These are phyloP conservation scores for Cladosporium oxysporum DNA, from an alignment of 2,329 filamentous ascomycete species.

Conservation along the genomic window DNA sequence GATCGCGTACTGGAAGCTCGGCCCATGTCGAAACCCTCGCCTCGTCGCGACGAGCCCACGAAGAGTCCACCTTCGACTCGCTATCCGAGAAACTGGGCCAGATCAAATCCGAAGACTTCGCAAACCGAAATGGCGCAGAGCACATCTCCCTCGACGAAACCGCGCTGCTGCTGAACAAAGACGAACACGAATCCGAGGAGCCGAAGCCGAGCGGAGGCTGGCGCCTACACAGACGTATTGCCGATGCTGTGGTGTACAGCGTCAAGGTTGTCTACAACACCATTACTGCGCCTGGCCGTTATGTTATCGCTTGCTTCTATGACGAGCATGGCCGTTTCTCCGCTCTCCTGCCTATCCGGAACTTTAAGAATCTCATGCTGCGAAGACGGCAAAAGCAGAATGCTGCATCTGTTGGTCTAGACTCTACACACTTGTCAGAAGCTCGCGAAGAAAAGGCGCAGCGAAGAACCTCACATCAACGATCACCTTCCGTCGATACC, in stretches of 20 bases:
- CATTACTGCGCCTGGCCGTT: constrained; percentile 76
- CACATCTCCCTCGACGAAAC: constrained; percentile 58
- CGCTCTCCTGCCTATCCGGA: constrained; percentile 71
- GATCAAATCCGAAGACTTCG: constrained; percentile 22
- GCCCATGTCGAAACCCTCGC: constrained; percentile 24
- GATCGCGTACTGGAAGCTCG: constrained; percentile 47
- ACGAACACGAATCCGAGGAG: constrained; percentile 29
- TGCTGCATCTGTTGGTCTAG: constrained; percentile 32
- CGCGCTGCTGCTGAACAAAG: constrained; percentile 61
- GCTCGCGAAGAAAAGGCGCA: constrained; percentile 35
- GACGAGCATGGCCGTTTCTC: constrained; percentile 78
- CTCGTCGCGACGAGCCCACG: constrained; percentile 18
- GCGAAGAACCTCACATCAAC: constrained; percentile 37
- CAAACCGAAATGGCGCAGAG: constrained; percentile 24
- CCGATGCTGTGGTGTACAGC: constrained; percentile 70
- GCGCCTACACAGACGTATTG: constrained; percentile 67
- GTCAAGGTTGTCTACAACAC: constrained; percentile 78
- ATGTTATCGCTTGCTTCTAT: constrained; percentile 80
- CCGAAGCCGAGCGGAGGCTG: constrained; percentile 32
- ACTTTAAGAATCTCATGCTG: constrained; percentile 48
- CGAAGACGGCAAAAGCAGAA: constrained; percentile 6
- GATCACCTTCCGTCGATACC: constrained; percentile 44
- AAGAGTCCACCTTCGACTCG: constrained; percentile 23
- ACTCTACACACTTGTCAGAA: constrained; percentile 34
- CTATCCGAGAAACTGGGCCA: constrained; percentile 31